Percentiles rank a stretch among this genome's conserved stretches.
Evolutionary conservation across 2,329 filamentous ascomycete species (phyloP).

Genomic region (Claviceps sp.): DNA sequence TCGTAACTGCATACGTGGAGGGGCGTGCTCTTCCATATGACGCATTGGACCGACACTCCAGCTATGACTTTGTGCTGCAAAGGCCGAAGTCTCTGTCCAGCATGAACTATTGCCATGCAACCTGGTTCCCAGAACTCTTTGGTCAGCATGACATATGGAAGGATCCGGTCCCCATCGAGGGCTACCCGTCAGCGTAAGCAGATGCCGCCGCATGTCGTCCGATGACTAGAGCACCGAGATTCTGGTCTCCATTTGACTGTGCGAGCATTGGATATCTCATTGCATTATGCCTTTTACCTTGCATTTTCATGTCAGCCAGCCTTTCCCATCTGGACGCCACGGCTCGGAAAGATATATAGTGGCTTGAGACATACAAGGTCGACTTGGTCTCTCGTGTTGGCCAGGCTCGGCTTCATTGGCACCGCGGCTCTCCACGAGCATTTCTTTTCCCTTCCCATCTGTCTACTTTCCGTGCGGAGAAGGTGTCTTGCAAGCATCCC

Average conservation of each 20-base stretch:
- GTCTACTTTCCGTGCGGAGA: neutral
- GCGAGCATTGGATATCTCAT: neutral
- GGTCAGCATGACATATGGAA: constrained; percentile 1
- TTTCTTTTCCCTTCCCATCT: neutral
- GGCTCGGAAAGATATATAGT: constrained; percentile 5
- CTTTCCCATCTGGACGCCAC: neutral
- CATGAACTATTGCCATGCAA: neutral
- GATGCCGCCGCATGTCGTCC: neutral
- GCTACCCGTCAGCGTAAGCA: constrained; percentile 1
- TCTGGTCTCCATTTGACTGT: neutral
- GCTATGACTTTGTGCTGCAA: neutral
- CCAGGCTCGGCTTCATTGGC: neutral
- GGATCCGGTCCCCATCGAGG: neutral
- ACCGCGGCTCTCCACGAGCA: neutral
- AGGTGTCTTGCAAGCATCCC: neutral
- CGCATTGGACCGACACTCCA: neutral
- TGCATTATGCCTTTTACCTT: neutral
- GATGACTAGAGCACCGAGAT: neutral
- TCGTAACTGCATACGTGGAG: neutral
- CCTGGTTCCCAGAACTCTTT: neutral
- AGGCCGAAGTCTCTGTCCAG: neutral
- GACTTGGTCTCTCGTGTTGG: neutral
- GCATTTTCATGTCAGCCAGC: neutral
- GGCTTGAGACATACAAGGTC: constrained; percentile 5
- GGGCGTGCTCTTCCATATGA: neutral